A percentile compares a stretch with the other conserved stretches of the same genome.
These are phyloP conservation scores for Pholiota conissans DNA, from an alignment of 768 basidiomycete species.

Conservation along the genomic window DNA sequence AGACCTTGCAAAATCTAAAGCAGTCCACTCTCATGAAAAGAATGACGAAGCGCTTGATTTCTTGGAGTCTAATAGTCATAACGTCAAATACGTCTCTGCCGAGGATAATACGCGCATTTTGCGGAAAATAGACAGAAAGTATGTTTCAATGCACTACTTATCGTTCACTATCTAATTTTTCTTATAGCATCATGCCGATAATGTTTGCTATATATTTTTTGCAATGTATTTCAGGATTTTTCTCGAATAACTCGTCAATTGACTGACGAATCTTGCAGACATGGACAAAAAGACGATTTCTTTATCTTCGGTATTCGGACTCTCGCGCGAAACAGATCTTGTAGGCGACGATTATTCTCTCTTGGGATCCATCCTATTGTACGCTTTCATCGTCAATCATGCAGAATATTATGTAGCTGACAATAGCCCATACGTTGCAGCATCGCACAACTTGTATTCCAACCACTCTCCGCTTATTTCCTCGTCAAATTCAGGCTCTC, in stretches of 20 bases:
- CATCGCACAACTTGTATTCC: slow-evolving; percentile 31
- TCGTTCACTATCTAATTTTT: not conserved
- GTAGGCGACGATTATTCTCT: slow-evolving; percentile 33
- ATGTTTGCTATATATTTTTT: slow-evolving; percentile 31
- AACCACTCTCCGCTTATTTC: slow-evolving; percentile 32
- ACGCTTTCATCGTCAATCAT: slow-evolving; percentile 16
- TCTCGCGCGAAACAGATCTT: slow-evolving; percentile 27
- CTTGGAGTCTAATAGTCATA: slow-evolving; percentile 4
- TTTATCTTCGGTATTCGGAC: slow-evolving; percentile 34
- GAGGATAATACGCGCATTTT: slow-evolving; percentile 26
- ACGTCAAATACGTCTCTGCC: slow-evolving; percentile 15
- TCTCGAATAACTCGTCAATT: not conserved
- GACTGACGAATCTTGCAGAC: slow-evolving; percentile 11
- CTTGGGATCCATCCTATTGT: slow-evolving; percentile 33
- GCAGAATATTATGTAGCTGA: no score
- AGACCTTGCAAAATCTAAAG: not conserved
- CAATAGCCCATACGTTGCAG: slow-evolving; percentile 18
- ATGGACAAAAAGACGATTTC: slow-evolving; percentile 36
- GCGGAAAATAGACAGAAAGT: slow-evolving; percentile 29
- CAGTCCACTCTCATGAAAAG: not conserved
- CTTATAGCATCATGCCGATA: slow-evolving; percentile 29
- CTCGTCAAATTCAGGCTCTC: slow-evolving; percentile 33
- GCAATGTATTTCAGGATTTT: slow-evolving; percentile 19
- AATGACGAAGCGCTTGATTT: slow-evolving; percentile 19
- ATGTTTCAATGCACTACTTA: not conserved